Conservation (phyloP, 2,329 filamentous ascomycete genomes). For the Pestalotiopsis sp. region DNA sequence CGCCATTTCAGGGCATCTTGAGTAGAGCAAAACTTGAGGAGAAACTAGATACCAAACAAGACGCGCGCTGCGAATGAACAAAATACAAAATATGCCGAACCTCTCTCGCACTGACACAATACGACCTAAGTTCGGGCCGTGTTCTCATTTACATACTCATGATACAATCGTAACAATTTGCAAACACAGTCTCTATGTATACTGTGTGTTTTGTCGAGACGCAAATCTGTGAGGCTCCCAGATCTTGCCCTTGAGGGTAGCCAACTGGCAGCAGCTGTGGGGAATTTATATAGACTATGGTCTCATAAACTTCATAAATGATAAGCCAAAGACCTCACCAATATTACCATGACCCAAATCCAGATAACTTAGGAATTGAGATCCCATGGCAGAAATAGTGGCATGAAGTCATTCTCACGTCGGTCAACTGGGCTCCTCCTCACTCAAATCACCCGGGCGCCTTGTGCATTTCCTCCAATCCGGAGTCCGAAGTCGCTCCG, state of each 20-base stretch:
- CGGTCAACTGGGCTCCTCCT: not conserved
- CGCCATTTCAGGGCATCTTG: not conserved
- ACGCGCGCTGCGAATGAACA: not conserved
- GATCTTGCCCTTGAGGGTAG: not conserved
- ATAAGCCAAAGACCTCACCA: not conserved
- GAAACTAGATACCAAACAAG: not conserved
- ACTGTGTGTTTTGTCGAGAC: no score
- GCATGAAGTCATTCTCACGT: not conserved
- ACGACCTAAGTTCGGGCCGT: no score
- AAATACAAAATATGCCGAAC: not conserved
- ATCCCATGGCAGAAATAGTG: not conserved
- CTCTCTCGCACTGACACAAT: no score
- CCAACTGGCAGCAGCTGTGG: not conserved
- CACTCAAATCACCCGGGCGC: not conserved
- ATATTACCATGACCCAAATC: not conserved
- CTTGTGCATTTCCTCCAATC: not conserved
- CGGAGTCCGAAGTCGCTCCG: not conserved
- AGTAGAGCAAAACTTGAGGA: not conserved
- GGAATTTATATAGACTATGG: not conserved
- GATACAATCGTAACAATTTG: no score
- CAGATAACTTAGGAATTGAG: no score
- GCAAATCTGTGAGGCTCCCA: not conserved
- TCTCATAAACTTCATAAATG: not conserved
- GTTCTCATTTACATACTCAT: no score
- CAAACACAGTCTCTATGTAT: no score